Evolutionary conservation across 2,329 filamentous ascomycete species (phyloP).

Genomic region (Neofusicoccum laricinum): DNA sequence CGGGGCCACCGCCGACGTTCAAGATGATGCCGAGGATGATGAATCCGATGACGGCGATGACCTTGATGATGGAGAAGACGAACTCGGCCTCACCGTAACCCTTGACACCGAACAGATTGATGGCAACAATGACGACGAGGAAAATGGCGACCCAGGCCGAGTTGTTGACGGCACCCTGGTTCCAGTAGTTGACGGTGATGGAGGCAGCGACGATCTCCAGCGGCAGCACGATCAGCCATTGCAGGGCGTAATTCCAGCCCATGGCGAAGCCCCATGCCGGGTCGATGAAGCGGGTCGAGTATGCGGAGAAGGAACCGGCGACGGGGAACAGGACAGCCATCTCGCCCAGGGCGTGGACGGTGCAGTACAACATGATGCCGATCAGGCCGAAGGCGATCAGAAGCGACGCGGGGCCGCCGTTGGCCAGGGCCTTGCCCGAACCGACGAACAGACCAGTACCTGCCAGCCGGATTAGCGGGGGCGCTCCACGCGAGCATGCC

Average conservation of each 20-base stretch:
- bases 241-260: slow-evolving; percentile 93
- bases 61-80: slow-evolving; percentile 80
- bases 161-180: slow-evolving; percentile 34
- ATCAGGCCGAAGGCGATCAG: slow-evolving; percentile 55
- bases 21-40: slow-evolving; percentile 85
- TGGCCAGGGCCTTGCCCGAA: slow-evolving; percentile 49
- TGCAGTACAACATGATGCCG: slow-evolving; percentile 86
- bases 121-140: slow-evolving; percentile 69
- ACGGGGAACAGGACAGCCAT: slow-evolving; percentile 91
- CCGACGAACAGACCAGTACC: slow-evolving; percentile 74
- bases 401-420: slow-evolving; percentile 36
- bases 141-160: slow-evolving; percentile 78
- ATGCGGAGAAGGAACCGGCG: slow-evolving; percentile 87
- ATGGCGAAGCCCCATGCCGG: slow-evolving; percentile 94
- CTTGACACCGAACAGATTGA: slow-evolving; percentile 86
- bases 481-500: background rate
- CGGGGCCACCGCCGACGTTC: slow-evolving; percentile 67
- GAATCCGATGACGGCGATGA: slow-evolving; percentile 82
- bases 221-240: slow-evolving; percentile 82
- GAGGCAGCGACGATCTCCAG: slow-evolving; percentile 85
- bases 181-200: slow-evolving; percentile 82
- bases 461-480: background rate
- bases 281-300: slow-evolving; percentile 87
- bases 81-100: slow-evolving; percentile 94
- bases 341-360: slow-evolving; percentile 87